Percentiles rank a stretch among this genome's conserved stretches.
These are phyloP conservation scores for Ramaria sp. DNA, from an alignment of 768 basidiomycete genomes.

Conservation along the genomic window DNA sequence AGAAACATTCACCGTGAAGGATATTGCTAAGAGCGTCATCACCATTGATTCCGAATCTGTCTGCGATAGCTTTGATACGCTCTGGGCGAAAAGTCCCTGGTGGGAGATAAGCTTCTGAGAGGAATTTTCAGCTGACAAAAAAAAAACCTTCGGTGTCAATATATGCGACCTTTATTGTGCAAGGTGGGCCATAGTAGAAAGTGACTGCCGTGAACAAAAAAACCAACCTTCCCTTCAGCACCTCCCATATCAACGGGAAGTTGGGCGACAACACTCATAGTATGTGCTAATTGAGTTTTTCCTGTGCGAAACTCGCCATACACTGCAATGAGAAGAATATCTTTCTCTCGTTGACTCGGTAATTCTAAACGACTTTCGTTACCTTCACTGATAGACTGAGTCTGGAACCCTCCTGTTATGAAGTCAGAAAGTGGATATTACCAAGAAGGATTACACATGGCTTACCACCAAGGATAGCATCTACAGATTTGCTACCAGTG, in stretches of 20 bases:
- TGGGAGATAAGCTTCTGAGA: not conserved
- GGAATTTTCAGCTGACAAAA: not conserved
- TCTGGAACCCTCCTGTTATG: conserved; percentile 70
- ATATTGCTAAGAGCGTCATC: conserved; percentile 83
- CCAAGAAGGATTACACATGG: not conserved
- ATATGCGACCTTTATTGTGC: conserved; percentile 58
- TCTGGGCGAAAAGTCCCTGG: conserved; percentile 92
- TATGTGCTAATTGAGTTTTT: conserved; percentile 93
- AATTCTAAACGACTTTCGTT: not conserved
- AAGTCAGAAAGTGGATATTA: not conserved
- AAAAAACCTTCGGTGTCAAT: conserved; percentile 44
- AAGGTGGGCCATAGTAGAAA: not conserved
- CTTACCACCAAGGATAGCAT: conserved; percentile 75
- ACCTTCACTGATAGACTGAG: conserved; percentile 91
- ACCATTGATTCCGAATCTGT: conserved; percentile 88
- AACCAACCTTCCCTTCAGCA: conserved; percentile 68
- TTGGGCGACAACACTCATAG: conserved; percentile 85
- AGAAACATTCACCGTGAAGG: conserved; percentile 52
- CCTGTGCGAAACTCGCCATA: conserved; percentile 96
- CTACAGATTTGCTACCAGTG: conserved; percentile 88
- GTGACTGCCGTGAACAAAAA: not conserved
- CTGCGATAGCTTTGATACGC: conserved; percentile 81
- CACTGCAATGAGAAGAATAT: conserved; percentile 32
- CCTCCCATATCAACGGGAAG: conserved; percentile 86
- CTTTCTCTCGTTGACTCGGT: not conserved